phyloP scores from a whole-genome alignment of 1,284 basidiomycete genomes.

The Ceratobasidium papillatum region DNA sequence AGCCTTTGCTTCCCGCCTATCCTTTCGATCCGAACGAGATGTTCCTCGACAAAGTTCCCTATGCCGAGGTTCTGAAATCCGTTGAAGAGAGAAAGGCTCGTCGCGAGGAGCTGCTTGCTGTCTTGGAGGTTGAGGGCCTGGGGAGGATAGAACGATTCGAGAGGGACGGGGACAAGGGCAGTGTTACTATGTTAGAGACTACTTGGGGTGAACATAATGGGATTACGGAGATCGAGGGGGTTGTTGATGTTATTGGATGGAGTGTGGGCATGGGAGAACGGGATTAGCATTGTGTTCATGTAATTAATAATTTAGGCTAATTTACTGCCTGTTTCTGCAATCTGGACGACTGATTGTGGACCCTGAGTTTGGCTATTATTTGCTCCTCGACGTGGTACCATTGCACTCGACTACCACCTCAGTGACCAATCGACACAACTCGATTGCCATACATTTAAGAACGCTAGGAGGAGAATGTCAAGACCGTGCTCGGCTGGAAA shows the following conservation, averaged over 20 bases:
- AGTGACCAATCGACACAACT: too few species aligned
- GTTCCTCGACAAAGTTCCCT: background rate
- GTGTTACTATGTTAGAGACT: conserved; percentile 68
- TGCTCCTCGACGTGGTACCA: too few species aligned
- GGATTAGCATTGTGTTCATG: background rate
- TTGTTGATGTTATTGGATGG: conserved; percentile 69
- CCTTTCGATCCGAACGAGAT: conserved; percentile 49
- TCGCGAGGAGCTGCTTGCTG: conserved; percentile 60
- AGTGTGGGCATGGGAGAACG: conserved; percentile 27
- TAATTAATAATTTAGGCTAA: background rate
- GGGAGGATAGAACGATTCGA: conserved; percentile 66
- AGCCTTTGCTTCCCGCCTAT: conserved; percentile 65
- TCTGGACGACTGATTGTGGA: too few species aligned
- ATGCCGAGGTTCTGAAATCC: conserved; percentile 47
- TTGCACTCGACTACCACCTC: too few species aligned
- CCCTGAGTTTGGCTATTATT: too few species aligned
- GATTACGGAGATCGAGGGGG: conserved; percentile 73
- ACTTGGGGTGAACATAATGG: conserved; percentile 70
- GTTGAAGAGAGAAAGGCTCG: conserved; percentile 52
- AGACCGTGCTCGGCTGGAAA: too few species aligned
- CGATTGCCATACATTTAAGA: too few species aligned
- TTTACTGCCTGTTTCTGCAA: background rate
- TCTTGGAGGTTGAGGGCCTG: conserved; percentile 62
- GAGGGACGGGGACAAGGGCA: conserved; percentile 53
- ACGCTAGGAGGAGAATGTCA: too few species aligned